A percentile compares a stretch with the other conserved stretches of the same genome.
Conservation (phyloP, 768 basidiomycete species). For the Leccinum subgranulosum region DNA sequence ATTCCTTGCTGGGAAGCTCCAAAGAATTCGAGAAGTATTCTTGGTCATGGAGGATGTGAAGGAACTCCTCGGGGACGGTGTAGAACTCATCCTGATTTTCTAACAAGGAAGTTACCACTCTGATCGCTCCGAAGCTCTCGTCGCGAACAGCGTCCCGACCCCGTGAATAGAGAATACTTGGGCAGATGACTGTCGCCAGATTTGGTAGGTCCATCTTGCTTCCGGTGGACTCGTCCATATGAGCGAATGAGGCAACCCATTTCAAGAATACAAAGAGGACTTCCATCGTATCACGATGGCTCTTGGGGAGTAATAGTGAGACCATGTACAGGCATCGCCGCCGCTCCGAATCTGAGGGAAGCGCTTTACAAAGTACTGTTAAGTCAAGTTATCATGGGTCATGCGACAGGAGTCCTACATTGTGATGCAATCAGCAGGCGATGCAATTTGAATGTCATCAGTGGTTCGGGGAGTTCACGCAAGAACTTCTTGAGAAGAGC, state of each 20-base stretch:
- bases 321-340: conserved; percentile 82
- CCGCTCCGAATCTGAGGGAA: conserved; percentile 74
- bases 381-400: conserved; percentile 7
- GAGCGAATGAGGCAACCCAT: conserved; percentile 99
- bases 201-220: conserved; percentile 98
- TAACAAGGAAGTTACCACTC: conserved; percentile 79
- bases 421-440: conserved; percentile 85
- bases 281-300: conserved; percentile 96
- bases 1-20: conserved; percentile 92
- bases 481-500: conserved; percentile 97
- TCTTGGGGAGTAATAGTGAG: conserved; percentile 83
- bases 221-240: conserved; percentile 95
- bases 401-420: conserved; percentile 50
- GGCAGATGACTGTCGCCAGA: conserved; percentile 94
- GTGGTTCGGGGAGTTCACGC: conserved; percentile 91
- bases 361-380: conserved; percentile 40
- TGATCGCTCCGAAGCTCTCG: conserved; percentile 88
- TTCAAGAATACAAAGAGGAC: conserved; percentile 97
- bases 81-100: conserved; percentile 96
- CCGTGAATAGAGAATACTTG: conserved; percentile 93
- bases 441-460: conserved; percentile 93
- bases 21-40: conserved; percentile 87
- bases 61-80: conserved; percentile 88
- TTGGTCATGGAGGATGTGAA: conserved; percentile 83
- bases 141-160: conserved; percentile 84